Conservation (phyloP, 306 rosid genomes). For the Chamaecrista fasciculata region DNA sequence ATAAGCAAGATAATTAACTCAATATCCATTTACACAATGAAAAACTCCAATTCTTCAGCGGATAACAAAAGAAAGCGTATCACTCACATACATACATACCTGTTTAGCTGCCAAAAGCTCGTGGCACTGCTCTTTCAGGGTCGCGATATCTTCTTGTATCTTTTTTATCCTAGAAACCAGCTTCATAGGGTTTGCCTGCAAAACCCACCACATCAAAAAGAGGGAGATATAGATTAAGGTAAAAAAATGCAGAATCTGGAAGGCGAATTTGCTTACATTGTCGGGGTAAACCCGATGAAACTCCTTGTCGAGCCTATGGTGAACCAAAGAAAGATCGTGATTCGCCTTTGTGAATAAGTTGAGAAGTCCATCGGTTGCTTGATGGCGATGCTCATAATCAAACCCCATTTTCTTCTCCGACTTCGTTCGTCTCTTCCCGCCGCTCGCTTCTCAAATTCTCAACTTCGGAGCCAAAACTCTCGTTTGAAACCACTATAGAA, state of each 20-base stretch:
- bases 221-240: background rate
- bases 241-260: background rate
- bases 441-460: background rate
- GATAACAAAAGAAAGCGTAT: background rate
- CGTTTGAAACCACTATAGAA: no score
- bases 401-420: slow-evolving; percentile 39
- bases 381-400: slow-evolving; percentile 43
- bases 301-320: slow-evolving; percentile 68
- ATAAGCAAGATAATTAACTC: no score
- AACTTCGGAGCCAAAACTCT: background rate
- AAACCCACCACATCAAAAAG: background rate
- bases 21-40: no score
- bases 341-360: slow-evolving; percentile 71
- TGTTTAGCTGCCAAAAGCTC: slow-evolving; percentile 83
- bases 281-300: slow-evolving; percentile 75
- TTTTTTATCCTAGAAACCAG: slow-evolving; percentile 76
- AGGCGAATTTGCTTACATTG: slow-evolving; percentile 42
- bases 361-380: slow-evolving; percentile 68
- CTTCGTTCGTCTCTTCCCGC: background rate
- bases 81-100: no score
- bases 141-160: slow-evolving; percentile 63
- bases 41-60: slow-evolving; percentile 8
- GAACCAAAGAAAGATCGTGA: slow-evolving; percentile 67
- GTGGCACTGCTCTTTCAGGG: slow-evolving; percentile 73
- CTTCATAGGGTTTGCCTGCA: slow-evolving; percentile 83